Conservation (phyloP, 2,329 filamentous ascomycete genomes). For the Colletotrichum destructivum region DNA sequence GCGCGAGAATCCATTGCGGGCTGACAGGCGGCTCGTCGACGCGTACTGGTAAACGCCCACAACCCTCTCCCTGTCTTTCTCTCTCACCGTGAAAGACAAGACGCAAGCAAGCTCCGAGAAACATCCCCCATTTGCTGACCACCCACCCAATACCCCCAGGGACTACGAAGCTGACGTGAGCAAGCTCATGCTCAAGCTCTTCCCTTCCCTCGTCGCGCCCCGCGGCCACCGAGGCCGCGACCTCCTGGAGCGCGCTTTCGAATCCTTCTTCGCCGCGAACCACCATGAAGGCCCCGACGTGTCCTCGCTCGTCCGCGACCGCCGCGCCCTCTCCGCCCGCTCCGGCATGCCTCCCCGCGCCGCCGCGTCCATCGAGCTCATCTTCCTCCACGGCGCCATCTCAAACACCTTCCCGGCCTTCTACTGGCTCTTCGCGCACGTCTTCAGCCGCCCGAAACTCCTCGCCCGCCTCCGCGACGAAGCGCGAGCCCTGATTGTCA, state of each 20-base stretch:
- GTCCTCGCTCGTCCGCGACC: slow-evolving; percentile 48
- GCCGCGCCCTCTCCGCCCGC: slow-evolving; percentile 46
- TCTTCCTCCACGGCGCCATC: slow-evolving; percentile 49
- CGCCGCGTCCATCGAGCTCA: slow-evolving; percentile 50
- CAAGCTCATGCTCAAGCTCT: slow-evolving; percentile 49
- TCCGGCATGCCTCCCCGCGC: slow-evolving; percentile 48
- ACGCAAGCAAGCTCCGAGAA: no score
- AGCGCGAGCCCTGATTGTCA: slow-evolving; percentile 34
- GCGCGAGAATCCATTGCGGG: slow-evolving; percentile 56
- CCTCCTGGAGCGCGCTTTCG: slow-evolving; percentile 46
- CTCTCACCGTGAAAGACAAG: not conserved
- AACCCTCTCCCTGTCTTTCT: slow-evolving; percentile 3
- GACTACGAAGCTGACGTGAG: slow-evolving; percentile 48
- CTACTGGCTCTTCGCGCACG: slow-evolving; percentile 53
- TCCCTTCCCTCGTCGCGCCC: slow-evolving; percentile 49
- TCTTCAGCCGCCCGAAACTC: slow-evolving; percentile 49
- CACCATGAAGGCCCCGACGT: slow-evolving; percentile 48
- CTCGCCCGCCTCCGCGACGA: slow-evolving; percentile 48
- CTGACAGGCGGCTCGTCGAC: slow-evolving; percentile 50
- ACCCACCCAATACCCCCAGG: slow-evolving; percentile 35
- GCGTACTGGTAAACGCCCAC: slow-evolving; percentile 50
- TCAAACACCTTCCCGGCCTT: slow-evolving; percentile 54
- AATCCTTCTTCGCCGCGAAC: slow-evolving; percentile 49
- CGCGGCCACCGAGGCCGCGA: slow-evolving; percentile 49
- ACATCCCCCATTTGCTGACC: not conserved